These are phyloP conservation scores for Balakata baccata DNA, from an alignment of 345 rosid species.

Conservation along the genomic window DNA sequence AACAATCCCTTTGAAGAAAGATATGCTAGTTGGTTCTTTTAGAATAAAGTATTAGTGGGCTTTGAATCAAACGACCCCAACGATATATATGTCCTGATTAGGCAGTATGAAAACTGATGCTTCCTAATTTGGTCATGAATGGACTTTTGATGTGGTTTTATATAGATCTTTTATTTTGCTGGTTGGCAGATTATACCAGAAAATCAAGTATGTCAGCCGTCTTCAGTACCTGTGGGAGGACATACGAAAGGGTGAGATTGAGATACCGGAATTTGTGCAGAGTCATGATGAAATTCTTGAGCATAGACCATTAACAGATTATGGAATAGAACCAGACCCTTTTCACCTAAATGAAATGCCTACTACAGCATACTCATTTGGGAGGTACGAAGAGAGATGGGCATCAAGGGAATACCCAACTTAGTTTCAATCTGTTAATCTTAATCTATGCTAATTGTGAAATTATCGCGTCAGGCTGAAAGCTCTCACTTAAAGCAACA, in stretches of 20 bases:
- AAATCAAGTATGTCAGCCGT: slow-evolving; percentile 86
- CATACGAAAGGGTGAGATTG: slow-evolving; percentile 74
- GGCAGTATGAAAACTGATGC: neutral
- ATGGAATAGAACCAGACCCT: slow-evolving; percentile 91
- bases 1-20: neutral
- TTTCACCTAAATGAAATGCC: slow-evolving; percentile 59
- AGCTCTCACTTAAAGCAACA: neutral
- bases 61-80: neutral
- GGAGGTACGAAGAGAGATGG: slow-evolving; percentile 67
- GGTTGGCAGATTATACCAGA: slow-evolving; percentile 65
- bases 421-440: slow-evolving; percentile 6
- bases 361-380: slow-evolving; percentile 47
- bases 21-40: neutral
- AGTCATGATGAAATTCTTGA: slow-evolving; percentile 75
- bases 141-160: neutral
- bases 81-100: neutral
- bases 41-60: too few species aligned
- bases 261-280: slow-evolving; percentile 79
- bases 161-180: neutral
- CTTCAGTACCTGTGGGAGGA: slow-evolving; percentile 85
- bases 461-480: neutral
- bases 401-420: slow-evolving; percentile 44
- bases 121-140: slow-evolving; percentile 5
- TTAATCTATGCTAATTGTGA: neutral
- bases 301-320: slow-evolving; percentile 84